A percentile compares a stretch with the other conserved stretches of the same genome.
Conservation (phyloP, 345 rosid species). For the Moricandia moricandioides region DNA sequence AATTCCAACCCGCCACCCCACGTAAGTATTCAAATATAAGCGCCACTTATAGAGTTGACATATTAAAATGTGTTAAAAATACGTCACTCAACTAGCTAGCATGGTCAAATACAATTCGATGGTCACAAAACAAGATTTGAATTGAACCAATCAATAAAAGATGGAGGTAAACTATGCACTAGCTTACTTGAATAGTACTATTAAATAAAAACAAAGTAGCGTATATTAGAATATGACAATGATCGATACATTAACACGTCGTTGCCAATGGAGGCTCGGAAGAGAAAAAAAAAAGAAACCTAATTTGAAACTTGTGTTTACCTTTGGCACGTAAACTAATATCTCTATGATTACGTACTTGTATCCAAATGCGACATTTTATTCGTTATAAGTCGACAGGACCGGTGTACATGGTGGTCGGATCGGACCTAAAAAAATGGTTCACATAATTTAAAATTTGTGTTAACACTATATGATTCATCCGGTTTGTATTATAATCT, state of each 20-base stretch:
- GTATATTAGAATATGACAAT: background rate
- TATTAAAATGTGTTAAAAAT: background rate
- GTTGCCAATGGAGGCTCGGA: background rate
- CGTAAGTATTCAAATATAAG: background rate
- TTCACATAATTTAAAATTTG: background rate
- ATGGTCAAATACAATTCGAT: conserved; percentile 26
- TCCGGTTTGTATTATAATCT: too few relatives aligned
- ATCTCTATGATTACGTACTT: conserved; percentile 10
- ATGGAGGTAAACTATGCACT: background rate
- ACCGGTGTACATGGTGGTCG: background rate
- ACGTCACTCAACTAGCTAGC: conserved; percentile 12
- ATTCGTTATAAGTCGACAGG: background rate
- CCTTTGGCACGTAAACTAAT: conserved; percentile 4
- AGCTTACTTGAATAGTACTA: background rate
- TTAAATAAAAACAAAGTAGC: background rate
- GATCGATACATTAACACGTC: background rate
- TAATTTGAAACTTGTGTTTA: conserved; percentile 8
- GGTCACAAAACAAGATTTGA: conserved; percentile 18
- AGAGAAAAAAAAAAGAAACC: background rate
- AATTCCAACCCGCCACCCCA: background rate
- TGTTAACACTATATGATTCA: background rate
- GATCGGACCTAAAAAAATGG: background rate
- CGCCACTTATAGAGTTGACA: conserved; percentile 4
- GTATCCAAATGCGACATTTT: background rate
- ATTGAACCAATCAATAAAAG: conserved; percentile 32